Percentiles rank a stretch among this genome's conserved stretches.
These are phyloP conservation scores for Cadophora sp. DNA, from an alignment of 2,329 filamentous ascomycete genomes.

Conservation along the genomic window DNA sequence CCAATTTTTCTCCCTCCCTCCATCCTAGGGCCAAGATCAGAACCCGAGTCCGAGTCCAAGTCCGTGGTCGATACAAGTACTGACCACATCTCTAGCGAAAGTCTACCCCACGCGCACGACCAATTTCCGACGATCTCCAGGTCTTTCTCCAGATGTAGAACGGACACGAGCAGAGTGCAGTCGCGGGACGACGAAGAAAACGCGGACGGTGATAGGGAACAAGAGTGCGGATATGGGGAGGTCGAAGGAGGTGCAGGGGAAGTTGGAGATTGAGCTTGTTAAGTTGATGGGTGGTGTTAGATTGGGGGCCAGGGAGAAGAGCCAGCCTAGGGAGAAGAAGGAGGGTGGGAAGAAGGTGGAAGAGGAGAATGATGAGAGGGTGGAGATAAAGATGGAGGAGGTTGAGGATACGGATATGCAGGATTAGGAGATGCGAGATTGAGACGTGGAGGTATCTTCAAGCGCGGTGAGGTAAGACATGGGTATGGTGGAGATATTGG, in stretches of 20 bases:
- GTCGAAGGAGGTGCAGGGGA: not conserved
- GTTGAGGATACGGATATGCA: too few species aligned
- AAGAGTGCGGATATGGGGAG: not conserved
- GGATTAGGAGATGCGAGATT: too few species aligned
- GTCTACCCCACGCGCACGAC: not conserved
- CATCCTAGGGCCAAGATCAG: too few species aligned
- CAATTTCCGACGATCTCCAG: not conserved
- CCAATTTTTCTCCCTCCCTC: too few species aligned
- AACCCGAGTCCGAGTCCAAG: too few species aligned
- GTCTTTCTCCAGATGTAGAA: too few species aligned
- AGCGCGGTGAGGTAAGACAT: too few species aligned
- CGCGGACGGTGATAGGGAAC: not conserved
- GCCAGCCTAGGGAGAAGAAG: not conserved
- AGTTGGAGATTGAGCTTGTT: not conserved
- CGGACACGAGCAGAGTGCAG: too few species aligned
- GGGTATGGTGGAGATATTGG: too few species aligned
- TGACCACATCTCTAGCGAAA: too few species aligned
- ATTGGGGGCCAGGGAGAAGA: not conserved
- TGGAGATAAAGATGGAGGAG: not conserved
- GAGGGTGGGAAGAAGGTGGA: not conserved
- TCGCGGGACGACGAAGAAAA: not conserved
- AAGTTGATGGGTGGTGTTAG: not conserved
- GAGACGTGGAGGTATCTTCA: too few species aligned
- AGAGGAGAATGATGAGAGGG: not conserved
- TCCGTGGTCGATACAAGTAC: too few species aligned